These are phyloP conservation scores for Physocladia obscura DNA, from an alignment of 192 early-diverging fungal genomes.

Conservation along the genomic window DNA sequence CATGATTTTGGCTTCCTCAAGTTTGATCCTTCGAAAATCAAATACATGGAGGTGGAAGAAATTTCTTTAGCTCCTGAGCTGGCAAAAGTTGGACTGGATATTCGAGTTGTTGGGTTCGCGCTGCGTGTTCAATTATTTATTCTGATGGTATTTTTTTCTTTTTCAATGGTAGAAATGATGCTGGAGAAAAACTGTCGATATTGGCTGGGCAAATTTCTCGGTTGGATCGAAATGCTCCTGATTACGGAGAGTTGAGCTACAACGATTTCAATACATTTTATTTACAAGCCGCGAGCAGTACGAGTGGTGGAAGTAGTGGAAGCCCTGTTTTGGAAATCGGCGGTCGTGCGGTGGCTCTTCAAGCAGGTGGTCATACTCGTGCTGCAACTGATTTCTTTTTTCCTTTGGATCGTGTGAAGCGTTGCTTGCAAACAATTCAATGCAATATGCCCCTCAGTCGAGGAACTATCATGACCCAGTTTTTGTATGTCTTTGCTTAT, in stretches of 20 bases:
- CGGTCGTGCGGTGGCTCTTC: conserved; percentile 77
- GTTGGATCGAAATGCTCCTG: conserved; percentile 77
- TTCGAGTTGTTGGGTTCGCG: conserved; percentile 61
- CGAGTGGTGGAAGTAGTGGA: conserved; percentile 75
- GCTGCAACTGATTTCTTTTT: conserved; percentile 87
- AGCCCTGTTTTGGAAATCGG: conserved; percentile 80
- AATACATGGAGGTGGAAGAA: conserved; percentile 69
- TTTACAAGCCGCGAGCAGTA: conserved; percentile 75
- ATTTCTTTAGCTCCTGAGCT: conserved; percentile 67
- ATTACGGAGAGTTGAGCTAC: conserved; percentile 75
- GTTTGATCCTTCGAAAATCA: conserved; percentile 72
- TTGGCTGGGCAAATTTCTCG: conserved; percentile 79
- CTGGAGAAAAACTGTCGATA: conserved; percentile 79
- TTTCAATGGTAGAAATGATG: conserved; percentile 60
- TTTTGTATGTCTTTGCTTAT: conserved; percentile 42
- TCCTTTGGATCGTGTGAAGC: conserved; percentile 65
- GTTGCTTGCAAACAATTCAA: conserved; percentile 40
- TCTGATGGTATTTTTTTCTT: background rate
- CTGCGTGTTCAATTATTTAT: too few relatives aligned
- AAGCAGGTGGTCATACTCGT: conserved; percentile 71
- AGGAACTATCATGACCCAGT: conserved; percentile 75
- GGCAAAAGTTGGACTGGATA: conserved; percentile 78
- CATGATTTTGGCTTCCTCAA: conserved; percentile 78
- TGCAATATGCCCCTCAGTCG: conserved; percentile 40
- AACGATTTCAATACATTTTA: conserved; percentile 64